Percentiles rank a stretch among this genome's conserved stretches.
Conservation (phyloP, 768 basidiomycete species). For the Solioccasus polychromus region DNA sequence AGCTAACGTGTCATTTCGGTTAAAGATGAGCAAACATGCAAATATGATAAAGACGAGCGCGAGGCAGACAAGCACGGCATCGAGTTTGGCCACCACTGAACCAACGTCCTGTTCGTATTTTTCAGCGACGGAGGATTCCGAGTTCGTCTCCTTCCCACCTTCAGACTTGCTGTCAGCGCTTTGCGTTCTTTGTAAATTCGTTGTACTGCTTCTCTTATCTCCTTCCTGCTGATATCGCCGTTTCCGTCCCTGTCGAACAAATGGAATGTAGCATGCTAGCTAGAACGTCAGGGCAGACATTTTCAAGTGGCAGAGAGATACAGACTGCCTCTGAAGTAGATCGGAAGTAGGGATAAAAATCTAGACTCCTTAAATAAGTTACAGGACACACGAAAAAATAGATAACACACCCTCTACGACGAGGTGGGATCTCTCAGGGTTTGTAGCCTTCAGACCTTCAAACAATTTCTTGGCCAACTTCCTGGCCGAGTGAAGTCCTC, state of each 20-base stretch:
- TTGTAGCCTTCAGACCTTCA: constrained; percentile 53
- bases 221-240: constrained; percentile 71
- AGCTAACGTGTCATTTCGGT: constrained; percentile 57
- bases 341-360: constrained; percentile 77
- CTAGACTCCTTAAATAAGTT: constrained; percentile 36
- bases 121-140: neutral
- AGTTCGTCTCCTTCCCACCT: constrained; percentile 38
- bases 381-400: neutral
- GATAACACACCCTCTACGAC: constrained; percentile 56
- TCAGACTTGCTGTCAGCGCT: constrained; percentile 64
- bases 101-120: constrained; percentile 55
- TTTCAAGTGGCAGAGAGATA: neutral
- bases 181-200: constrained; percentile 79
- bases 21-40: constrained; percentile 73
- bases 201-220: constrained; percentile 83
- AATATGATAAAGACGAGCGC: constrained; percentile 62
- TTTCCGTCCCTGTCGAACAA: constrained; percentile 82
- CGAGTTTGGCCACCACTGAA: constrained; percentile 73
- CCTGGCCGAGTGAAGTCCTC: constrained; percentile 60
- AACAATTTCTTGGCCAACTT: constrained; percentile 69
- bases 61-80: constrained; percentile 64
- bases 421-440: constrained; percentile 58
- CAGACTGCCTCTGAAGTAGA: constrained; percentile 66
- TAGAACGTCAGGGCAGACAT: neutral
- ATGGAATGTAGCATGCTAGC: constrained; percentile 62